Evolutionary conservation across 108 stramenopile genomes (phyloP), one percentile per base, ranked within the genome.

Genomic region (Discostella pseudostelligera): DNA sequence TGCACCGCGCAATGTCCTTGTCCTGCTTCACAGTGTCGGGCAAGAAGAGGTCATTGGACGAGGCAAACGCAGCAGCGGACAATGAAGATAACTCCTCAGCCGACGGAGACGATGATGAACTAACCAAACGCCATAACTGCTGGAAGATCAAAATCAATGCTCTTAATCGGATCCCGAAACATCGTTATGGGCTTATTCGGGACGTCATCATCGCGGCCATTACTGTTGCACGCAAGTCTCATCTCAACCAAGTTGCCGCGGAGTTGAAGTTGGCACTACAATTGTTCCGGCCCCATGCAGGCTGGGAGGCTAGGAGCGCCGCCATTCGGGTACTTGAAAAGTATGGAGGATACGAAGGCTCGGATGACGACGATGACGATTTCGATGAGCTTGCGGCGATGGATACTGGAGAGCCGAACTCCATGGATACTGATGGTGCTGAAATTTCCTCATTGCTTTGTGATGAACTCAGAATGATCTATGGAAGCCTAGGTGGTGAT

Each of bases 141-240:
- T 93, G 92, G 92, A 93, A 87, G 72, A 85, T 72, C 54, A 69
- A 81, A 44, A 76, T 90, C 17, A 70, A 85, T 69, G 79, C 78
- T 21, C 73, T 93, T 8, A 65, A 74, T 10, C 47, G 56, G 9
- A 75, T 85, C 11, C 82, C 81, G 44, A 74, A 84, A 8, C 66
- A 62, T 10, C 47, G 72, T 16, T 65, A 83, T 36, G 75, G 53
- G 1, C 74, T 82, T 25, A 85, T 93, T 47, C 80, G 86, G 7
- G 80, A 86, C 20, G 50, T 74, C 13, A 58, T 93, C 13, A 79
- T 88, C 12, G 81, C 82, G 16, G 92, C 92, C 0, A 85, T 93
- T 55, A 74, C 87, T 43, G 79, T 86, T 58, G 92, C 92, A 13
- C 79, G 92, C 25, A 88, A 90, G 60, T 81, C 87, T 25, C 84